Evolutionary conservation across 306 rosid species (phyloP).

Genomic region (Castanopsis chinensis): DNA sequence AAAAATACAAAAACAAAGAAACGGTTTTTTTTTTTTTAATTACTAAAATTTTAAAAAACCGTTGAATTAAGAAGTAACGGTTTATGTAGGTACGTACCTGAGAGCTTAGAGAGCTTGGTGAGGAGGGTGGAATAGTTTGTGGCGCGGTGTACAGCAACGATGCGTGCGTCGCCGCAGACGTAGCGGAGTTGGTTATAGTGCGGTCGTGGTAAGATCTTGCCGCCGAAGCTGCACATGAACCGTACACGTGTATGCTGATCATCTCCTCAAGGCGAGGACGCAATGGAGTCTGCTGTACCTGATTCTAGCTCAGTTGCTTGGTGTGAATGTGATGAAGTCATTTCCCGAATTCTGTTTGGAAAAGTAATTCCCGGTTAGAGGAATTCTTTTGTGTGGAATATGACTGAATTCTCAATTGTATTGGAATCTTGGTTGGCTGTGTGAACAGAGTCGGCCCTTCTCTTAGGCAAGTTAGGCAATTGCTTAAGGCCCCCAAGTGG

Average conservation of each 20-base stretch:
- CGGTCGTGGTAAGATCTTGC: slow-evolving; percentile 84
- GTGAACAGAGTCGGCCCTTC: no score
- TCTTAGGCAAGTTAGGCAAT: no score
- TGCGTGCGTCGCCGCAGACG: slow-evolving; percentile 94
- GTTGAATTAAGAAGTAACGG: no score
- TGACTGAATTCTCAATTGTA: no score
- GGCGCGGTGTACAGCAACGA: slow-evolving; percentile 71
- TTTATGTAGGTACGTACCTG: slow-evolving; percentile 34
- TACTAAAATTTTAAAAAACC: no score
- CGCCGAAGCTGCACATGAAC: slow-evolving; percentile 98
- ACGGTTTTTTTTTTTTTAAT: no score
- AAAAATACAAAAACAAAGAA: background rate
- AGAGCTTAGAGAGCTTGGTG: slow-evolving; percentile 72
- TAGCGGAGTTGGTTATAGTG: slow-evolving; percentile 93
- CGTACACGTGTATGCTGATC: slow-evolving; percentile 57
- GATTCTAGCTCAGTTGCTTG: slow-evolving; percentile 51
- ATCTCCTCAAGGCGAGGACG: slow-evolving; percentile 66
- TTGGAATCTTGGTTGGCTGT: background rate
- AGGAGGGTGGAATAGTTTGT: slow-evolving; percentile 62
- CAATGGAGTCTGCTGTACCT: slow-evolving; percentile 54
- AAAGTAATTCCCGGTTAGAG: no score
- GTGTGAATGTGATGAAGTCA: slow-evolving; percentile 51
- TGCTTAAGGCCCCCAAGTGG: no score
- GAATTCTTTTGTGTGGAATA: no score
- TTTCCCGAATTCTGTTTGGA: slow-evolving; percentile 1